Evolutionary conservation across 345 rosid species (phyloP).

Genomic region (Mangifera indica): DNA sequence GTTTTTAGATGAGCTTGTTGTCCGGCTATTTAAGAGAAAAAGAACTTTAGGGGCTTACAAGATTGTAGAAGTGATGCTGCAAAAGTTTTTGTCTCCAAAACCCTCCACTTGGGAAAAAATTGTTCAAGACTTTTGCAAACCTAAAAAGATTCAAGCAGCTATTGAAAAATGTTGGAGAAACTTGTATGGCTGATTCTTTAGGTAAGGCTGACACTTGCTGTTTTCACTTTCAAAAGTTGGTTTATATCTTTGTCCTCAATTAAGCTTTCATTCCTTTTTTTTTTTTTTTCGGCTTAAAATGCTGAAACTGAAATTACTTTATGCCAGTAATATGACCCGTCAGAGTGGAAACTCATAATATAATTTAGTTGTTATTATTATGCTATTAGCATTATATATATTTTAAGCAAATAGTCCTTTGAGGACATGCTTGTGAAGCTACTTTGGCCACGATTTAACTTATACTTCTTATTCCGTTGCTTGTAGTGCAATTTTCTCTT

Average conservation of each 20-base stretch:
- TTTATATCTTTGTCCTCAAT: not conserved
- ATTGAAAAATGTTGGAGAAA: slow-evolving; percentile 69
- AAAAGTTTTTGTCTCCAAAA: slow-evolving; percentile 59
- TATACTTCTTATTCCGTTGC: not conserved
- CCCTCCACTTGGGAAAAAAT: slow-evolving; percentile 63
- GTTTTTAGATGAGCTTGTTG: slow-evolving; percentile 78
- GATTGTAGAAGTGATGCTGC: slow-evolving; percentile 73
- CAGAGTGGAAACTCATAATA: not conserved
- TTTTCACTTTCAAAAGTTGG: not conserved
- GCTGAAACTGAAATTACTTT: not conserved
- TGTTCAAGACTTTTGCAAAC: slow-evolving; percentile 68
- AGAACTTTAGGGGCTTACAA: slow-evolving; percentile 65
- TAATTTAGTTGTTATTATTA: not conserved
- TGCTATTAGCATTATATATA: not conserved
- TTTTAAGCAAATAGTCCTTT: not conserved
- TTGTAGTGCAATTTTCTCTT: not conserved
- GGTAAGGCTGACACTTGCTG: slow-evolving; percentile 5
- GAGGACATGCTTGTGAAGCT: not conserved
- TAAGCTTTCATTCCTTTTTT: not conserved
- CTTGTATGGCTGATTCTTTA: slow-evolving; percentile 38
- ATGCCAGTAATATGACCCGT: not conserved
- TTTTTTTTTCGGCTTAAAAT: not conserved
- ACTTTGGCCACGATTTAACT: not conserved
- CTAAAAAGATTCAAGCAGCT: slow-evolving; percentile 55
- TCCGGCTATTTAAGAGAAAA: slow-evolving; percentile 59